phyloP scores from a whole-genome alignment of 116 monocot genomes.

The Phalaenopsis hybrid region DNA sequence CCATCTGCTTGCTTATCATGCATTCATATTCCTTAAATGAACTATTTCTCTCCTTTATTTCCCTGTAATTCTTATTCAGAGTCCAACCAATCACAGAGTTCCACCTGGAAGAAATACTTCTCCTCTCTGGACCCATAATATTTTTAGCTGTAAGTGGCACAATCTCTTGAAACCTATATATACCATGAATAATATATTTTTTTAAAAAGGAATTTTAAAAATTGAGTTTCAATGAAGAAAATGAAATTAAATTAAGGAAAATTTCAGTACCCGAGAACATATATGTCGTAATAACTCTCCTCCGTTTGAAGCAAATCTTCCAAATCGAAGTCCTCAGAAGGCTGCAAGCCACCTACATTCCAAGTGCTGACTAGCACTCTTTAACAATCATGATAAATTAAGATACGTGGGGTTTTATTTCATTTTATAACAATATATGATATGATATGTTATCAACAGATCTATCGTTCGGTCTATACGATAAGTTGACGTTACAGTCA shows the following conservation, averaged over 20 bases:
- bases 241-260: background rate
- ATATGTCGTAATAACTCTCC: conserved; percentile 48
- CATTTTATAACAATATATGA: no score
- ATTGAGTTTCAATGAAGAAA: background rate
- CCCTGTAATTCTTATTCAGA: conserved; percentile 37
- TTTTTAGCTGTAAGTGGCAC: conserved; percentile 69
- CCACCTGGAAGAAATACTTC: conserved; percentile 40
- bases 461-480: no score
- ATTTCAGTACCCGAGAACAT: conserved; percentile 54
- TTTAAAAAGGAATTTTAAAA: background rate
- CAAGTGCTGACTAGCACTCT: conserved; percentile 73
- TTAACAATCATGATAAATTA: background rate
- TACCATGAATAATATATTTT: no score
- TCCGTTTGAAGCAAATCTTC: conserved; percentile 58
- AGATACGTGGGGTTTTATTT: no score
- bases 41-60: background rate
- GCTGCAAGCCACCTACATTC: conserved; percentile 67
- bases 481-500: no score
- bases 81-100: conserved; percentile 47
- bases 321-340: conserved; percentile 44
- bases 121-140: conserved; percentile 48
- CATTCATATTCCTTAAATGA: conserved; percentile 30
- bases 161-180: conserved; percentile 68
- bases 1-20: conserved; percentile 86
- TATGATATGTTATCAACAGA: no score